A percentile compares a stretch with the other conserved stretches of the same genome.
phyloP scores from a whole-genome alignment of 2,329 filamentous ascomycete species.

The Annulohypoxylon truncatum region DNA sequence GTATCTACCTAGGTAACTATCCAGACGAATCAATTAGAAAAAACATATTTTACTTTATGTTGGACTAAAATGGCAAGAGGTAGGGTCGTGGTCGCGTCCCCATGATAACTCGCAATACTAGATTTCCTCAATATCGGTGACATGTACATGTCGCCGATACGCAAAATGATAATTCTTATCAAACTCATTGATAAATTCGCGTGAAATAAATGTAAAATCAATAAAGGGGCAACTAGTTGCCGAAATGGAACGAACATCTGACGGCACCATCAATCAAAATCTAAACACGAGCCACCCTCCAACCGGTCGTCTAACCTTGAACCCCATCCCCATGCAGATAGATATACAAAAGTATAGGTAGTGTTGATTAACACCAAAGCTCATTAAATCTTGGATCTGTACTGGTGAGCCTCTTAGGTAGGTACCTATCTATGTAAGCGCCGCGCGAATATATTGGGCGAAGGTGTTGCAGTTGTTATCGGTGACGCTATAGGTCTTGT shows the following conservation, averaged over 20 bases:
- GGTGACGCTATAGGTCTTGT: slow-evolving; percentile 19
- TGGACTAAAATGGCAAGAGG: too few relatives aligned
- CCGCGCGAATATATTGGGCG: neutral
- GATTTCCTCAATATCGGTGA: too few relatives aligned
- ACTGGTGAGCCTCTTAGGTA: too few relatives aligned
- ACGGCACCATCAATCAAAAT: neutral
- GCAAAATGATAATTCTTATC: too few relatives aligned
- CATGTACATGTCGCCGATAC: too few relatives aligned
- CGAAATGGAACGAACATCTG: neutral
- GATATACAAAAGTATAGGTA: neutral
- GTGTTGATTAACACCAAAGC: neutral
- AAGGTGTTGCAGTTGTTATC: slow-evolving; percentile 36
- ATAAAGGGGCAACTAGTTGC: neutral
- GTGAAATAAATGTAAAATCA: neutral
- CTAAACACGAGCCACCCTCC: neutral
- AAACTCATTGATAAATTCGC: neutral
- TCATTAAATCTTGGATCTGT: neutral
- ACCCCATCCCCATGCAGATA: neutral
- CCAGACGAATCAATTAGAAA: too few relatives aligned
- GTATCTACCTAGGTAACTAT: neutral
- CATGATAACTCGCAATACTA: too few relatives aligned
- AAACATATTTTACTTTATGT: too few relatives aligned
- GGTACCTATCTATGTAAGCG: slow-evolving; percentile 4
- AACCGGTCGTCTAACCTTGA: neutral
- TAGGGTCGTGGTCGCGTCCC: too few relatives aligned